phyloP scores from a whole-genome alignment of 805 yeast species.

The Hanseniaspora mollemarum region DNA sequence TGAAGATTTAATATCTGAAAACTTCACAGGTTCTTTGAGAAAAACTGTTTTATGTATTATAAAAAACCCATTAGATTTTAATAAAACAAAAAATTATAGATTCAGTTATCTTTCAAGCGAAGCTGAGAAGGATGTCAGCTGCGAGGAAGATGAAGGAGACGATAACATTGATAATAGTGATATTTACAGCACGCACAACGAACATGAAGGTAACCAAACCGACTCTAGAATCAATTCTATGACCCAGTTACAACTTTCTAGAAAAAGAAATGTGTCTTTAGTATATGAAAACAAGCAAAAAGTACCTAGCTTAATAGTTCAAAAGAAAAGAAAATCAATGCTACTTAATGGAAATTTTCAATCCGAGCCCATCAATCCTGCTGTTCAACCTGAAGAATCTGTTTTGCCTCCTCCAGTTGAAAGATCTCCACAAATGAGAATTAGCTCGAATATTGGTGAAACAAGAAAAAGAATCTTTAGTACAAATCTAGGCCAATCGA shows the following conservation, averaged over 20 bases:
- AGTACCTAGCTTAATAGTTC: constrained; percentile 21
- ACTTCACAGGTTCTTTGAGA: constrained; percentile 38
- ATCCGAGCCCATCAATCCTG: not conserved
- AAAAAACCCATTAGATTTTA: constrained; percentile 32
- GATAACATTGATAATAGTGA: constrained; percentile 3
- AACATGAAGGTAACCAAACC: not conserved
- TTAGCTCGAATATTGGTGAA: constrained; percentile 29
- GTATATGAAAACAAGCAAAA: constrained; percentile 7
- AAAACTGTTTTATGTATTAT: constrained; percentile 39
- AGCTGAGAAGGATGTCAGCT: not conserved
- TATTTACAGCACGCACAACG: not conserved
- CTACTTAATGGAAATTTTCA: not conserved
- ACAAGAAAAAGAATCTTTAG: constrained; percentile 24
- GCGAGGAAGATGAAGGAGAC: not conserved
- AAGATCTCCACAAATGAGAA: constrained; percentile 31
- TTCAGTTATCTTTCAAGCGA: not conserved
- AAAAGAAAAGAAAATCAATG: constrained; percentile 21
- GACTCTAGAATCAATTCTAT: constrained; percentile 9
- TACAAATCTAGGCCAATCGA: constrained; percentile 22
- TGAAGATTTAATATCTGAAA: constrained; percentile 54
- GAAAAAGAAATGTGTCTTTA: constrained; percentile 15
- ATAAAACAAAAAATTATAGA: constrained; percentile 1
- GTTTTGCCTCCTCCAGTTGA: constrained; percentile 32
- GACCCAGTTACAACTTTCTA: constrained; percentile 13
- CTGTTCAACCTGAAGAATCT: constrained; percentile 21